These are phyloP conservation scores for Neofusicoccum ribis DNA, from an alignment of 2,329 filamentous ascomycete species.

Conservation along the genomic window DNA sequence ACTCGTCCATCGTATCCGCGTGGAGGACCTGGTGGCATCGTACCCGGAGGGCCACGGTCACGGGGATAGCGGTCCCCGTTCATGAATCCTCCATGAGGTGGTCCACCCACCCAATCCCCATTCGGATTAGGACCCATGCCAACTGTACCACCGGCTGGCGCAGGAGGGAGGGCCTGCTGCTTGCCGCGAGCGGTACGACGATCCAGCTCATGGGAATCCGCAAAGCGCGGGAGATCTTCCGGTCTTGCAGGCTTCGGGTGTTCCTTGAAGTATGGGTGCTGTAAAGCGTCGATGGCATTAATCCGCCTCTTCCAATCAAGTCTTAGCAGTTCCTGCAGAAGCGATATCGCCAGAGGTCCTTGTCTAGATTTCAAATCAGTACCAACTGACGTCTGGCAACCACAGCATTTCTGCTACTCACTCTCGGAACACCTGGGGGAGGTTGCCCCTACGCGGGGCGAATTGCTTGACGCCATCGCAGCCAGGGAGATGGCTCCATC, in stretches of 20 bases:
- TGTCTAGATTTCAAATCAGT: slow-evolving; percentile 47
- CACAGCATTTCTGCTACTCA: slow-evolving; percentile 39
- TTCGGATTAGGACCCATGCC: slow-evolving; percentile 63
- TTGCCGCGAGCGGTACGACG: slow-evolving; percentile 86
- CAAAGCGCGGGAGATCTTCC: slow-evolving; percentile 84
- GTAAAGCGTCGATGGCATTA: slow-evolving; percentile 89
- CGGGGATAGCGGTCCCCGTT: slow-evolving; percentile 37
- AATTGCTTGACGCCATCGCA: slow-evolving; percentile 70
- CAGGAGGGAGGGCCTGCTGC: slow-evolving; percentile 80
- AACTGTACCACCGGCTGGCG: slow-evolving; percentile 86
- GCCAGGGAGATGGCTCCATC: slow-evolving; percentile 80
- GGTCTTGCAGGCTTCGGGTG: slow-evolving; percentile 76
- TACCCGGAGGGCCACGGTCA: slow-evolving; percentile 43
- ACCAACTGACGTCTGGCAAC: not conserved
- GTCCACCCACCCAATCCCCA: slow-evolving; percentile 54
- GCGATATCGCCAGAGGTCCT: slow-evolving; percentile 70
- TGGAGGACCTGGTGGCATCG: slow-evolving; percentile 28
- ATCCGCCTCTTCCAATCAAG: slow-evolving; percentile 87
- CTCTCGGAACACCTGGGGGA: slow-evolving; percentile 74
- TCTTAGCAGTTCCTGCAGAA: slow-evolving; percentile 79
- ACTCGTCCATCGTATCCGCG: slow-evolving; percentile 33
- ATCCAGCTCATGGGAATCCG: slow-evolving; percentile 96
- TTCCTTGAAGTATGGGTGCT: slow-evolving; percentile 87
- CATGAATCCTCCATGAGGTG: slow-evolving; percentile 33
- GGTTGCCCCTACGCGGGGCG: slow-evolving; percentile 62